These are phyloP conservation scores for Inga leiocalycina DNA, from an alignment of 306 rosid species.

Conservation along the genomic window DNA sequence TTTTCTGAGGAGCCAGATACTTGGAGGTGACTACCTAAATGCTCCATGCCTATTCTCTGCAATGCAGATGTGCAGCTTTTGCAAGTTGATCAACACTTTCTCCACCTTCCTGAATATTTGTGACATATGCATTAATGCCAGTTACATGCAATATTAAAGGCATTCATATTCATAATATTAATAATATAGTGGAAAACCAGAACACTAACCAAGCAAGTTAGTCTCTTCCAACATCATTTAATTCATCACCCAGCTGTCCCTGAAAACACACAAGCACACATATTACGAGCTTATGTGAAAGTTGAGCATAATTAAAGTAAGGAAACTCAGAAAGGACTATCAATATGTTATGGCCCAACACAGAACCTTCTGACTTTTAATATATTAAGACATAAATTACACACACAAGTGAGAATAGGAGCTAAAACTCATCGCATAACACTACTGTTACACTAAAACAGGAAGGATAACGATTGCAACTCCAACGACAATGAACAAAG, in stretches of 20 bases:
- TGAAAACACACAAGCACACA: constrained; percentile 40
- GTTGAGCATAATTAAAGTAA: constrained; percentile 16
- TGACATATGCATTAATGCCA: constrained; percentile 32
- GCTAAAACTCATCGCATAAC: no score
- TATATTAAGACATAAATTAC: no score
- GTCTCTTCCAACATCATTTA: constrained; percentile 87
- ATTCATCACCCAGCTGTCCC: constrained; percentile 86
- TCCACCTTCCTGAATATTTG: constrained; percentile 78
- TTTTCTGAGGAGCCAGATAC: background rate
- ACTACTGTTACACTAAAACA: no score
- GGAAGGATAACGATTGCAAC: no score
- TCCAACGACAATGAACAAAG: no score
- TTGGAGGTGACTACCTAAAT: constrained; percentile 55
- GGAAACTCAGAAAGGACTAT: background rate
- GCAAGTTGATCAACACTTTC: constrained; percentile 80
- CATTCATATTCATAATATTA: background rate
- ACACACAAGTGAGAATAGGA: background rate
- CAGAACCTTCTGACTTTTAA: no score
- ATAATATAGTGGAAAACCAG: background rate
- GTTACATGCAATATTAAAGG: constrained; percentile 19
- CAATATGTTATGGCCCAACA: background rate
- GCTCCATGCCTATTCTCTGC: constrained; percentile 63
- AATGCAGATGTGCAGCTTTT: constrained; percentile 73
- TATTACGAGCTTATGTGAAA: background rate
- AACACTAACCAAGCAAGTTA: constrained; percentile 43